phyloP scores from a whole-genome alignment of 2,329 filamentous ascomycete species.

The Juglanconis oblonga region DNA sequence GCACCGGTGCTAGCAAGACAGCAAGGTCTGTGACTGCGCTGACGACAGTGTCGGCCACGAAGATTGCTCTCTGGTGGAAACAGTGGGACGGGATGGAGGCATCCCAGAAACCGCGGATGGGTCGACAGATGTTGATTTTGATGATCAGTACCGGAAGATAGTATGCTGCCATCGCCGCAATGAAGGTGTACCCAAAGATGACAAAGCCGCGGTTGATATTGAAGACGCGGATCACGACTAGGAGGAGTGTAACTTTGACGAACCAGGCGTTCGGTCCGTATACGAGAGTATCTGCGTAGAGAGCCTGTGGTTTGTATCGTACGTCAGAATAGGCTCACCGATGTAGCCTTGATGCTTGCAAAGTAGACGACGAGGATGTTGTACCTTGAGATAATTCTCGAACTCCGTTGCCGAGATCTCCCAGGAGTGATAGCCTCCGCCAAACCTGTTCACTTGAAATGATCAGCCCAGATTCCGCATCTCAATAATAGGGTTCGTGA shows the following conservation, averaged over 20 bases:
- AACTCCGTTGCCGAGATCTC: neutral
- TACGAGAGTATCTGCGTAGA: slow-evolving; percentile 9
- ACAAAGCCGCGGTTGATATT: neutral
- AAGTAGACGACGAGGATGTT: neutral
- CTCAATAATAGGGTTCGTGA: neutral
- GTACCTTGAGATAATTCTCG: slow-evolving; percentile 9
- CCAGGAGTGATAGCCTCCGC: slow-evolving; percentile 8
- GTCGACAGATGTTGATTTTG: slow-evolving; percentile 7
- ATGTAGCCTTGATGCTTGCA: neutral
- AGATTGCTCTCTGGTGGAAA: slow-evolving; percentile 5
- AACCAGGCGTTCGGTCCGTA: slow-evolving; percentile 12
- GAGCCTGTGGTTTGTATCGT: neutral
- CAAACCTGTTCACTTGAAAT: neutral
- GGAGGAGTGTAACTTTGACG: slow-evolving; percentile 5
- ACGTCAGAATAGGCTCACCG: neutral
- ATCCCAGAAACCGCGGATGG: slow-evolving; percentile 11
- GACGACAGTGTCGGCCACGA: slow-evolving; percentile 8
- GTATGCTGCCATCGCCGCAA: slow-evolving; percentile 4
- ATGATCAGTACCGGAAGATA: slow-evolving; percentile 9
- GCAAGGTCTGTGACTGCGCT: slow-evolving; percentile 6
- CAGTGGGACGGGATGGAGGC: neutral
- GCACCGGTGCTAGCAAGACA: slow-evolving; percentile 4
- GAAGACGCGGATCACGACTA: slow-evolving; percentile 10
- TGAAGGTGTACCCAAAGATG: slow-evolving; percentile 6
- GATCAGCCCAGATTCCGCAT: neutral